Evolutionary conservation across 2,329 filamentous ascomycete species (phyloP).

Genomic region (Pseudocercospora pini-densiflorae): DNA sequence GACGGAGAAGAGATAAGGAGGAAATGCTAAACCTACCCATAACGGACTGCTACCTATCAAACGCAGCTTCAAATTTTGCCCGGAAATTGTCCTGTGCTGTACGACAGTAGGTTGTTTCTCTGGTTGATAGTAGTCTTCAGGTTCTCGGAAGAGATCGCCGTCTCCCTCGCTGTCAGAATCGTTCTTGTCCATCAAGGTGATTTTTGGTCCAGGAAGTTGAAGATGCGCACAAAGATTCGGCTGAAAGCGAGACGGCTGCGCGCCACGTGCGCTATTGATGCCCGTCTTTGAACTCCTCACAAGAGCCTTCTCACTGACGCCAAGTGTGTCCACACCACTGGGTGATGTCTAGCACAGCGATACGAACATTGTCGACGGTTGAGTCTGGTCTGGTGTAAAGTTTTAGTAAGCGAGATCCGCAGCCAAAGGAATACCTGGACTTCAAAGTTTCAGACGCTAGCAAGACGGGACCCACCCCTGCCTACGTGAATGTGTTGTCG

Average conservation of each 20-base stretch:
- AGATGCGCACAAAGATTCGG: not conserved
- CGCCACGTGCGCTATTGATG: slow-evolving; percentile 1
- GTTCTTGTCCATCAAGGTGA: slow-evolving; percentile 32
- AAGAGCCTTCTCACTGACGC: not conserved
- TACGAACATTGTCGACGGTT: not conserved
- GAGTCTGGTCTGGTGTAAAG: slow-evolving; percentile 8
- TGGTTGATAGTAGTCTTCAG: slow-evolving; percentile 77
- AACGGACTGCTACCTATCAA: slow-evolving; percentile 86
- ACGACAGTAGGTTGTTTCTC: slow-evolving; percentile 76
- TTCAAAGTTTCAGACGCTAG: slow-evolving; percentile 4
- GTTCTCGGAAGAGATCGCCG: slow-evolving; percentile 74
- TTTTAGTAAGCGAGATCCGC: slow-evolving; percentile 11
- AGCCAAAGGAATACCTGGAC: not conserved
- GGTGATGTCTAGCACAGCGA: not conserved
- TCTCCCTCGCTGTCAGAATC: slow-evolving; percentile 39
- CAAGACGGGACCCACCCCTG: slow-evolving; percentile 1
- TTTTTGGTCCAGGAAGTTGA: not conserved
- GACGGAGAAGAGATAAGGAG: slow-evolving; percentile 7
- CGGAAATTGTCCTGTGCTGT: slow-evolving; percentile 70
- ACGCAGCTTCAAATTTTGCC: slow-evolving; percentile 69
- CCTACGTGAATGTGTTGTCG: slow-evolving; percentile 1
- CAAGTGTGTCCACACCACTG: not conserved
- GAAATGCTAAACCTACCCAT: slow-evolving; percentile 61
- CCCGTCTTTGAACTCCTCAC: not conserved
- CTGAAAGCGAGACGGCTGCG: not conserved